Percentiles rank a stretch among this genome's conserved stretches.
Conservation (phyloP, 768 basidiomycete genomes). For the Coprinellus micaceus region DNA sequence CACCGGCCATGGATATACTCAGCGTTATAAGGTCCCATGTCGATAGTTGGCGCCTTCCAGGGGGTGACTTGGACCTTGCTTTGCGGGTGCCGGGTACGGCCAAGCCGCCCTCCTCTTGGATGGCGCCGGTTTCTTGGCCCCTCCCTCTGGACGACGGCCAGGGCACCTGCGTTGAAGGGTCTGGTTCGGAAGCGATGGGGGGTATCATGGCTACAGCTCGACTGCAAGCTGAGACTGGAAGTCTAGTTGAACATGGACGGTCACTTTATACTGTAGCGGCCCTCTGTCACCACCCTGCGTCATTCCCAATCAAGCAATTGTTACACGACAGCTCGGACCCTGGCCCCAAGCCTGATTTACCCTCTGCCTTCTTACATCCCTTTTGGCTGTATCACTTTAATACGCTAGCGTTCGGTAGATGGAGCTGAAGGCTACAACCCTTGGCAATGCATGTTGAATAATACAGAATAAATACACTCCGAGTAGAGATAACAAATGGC, state of each 20-base stretch:
- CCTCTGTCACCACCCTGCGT: neutral
- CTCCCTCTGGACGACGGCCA: slow-evolving; percentile 56
- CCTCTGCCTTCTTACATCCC: neutral
- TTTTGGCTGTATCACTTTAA: neutral
- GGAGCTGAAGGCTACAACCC: slow-evolving; percentile 2
- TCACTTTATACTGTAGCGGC: neutral
- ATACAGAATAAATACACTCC: slow-evolving; percentile 17
- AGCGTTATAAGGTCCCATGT: slow-evolving; percentile 78
- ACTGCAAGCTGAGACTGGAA: slow-evolving; percentile 4
- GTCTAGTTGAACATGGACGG: neutral
- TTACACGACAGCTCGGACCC: neutral
- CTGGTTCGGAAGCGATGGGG: slow-evolving; percentile 54
- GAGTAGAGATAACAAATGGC: slow-evolving; percentile 7
- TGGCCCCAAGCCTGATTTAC: neutral
- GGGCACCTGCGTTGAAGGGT: slow-evolving; percentile 75
- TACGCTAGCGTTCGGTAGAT: too few species aligned
- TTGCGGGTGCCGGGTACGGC: slow-evolving; percentile 13
- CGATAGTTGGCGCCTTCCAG: slow-evolving; percentile 36
- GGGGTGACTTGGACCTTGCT: slow-evolving; percentile 20
- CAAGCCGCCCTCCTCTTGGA: slow-evolving; percentile 15
- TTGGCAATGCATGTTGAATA: slow-evolving; percentile 1
- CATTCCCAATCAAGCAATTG: neutral
- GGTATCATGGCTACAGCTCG: slow-evolving; percentile 50
- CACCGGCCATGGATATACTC: slow-evolving; percentile 91
- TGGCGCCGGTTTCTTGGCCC: slow-evolving; percentile 20